Conservation (phyloP, 345 rosid genomes). For the Geranium rotundifolium region DNA sequence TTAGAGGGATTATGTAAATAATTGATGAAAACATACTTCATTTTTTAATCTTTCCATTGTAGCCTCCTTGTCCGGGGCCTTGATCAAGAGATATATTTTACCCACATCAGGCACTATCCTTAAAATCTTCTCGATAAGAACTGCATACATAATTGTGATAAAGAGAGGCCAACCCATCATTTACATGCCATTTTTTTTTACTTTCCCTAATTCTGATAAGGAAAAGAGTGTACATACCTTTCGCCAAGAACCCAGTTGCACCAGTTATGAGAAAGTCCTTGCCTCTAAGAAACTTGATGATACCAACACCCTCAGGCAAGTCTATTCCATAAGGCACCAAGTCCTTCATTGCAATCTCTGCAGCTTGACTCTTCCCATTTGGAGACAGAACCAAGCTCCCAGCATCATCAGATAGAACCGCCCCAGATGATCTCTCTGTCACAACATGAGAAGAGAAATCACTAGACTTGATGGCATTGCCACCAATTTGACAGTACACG, state of each 20-base stretch:
- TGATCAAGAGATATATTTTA: slow-evolving; percentile 70
- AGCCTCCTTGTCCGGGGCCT: slow-evolving; percentile 63
- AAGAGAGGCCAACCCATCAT: neutral
- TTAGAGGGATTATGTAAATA: neutral
- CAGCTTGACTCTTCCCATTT: slow-evolving; percentile 29
- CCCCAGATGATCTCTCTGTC: slow-evolving; percentile 30
- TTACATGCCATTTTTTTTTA: neutral
- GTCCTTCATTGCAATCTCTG: slow-evolving; percentile 44
- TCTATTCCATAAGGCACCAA: slow-evolving; percentile 48
- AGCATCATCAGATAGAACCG: slow-evolving; percentile 38
- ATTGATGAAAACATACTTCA: slow-evolving; percentile 43
- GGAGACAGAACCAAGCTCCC: slow-evolving; percentile 51
- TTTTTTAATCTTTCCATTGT: slow-evolving; percentile 57
- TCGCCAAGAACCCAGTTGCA: slow-evolving; percentile 89
- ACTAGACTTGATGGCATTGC: slow-evolving; percentile 24
- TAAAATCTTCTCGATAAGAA: slow-evolving; percentile 80
- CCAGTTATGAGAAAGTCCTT: slow-evolving; percentile 71
- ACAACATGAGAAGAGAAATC: slow-evolving; percentile 34
- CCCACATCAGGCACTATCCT: slow-evolving; percentile 82
- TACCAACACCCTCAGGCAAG: slow-evolving; percentile 73
- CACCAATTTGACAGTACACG: slow-evolving; percentile 46
- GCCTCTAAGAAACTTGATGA: slow-evolving; percentile 68
- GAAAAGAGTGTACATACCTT: slow-evolving; percentile 29
- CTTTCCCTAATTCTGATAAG: neutral
- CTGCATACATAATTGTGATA: slow-evolving; percentile 18